Base-by-base conservation (phyloP, 139 green algal species). In the Chlamydomonas asymmetrica region DNA sequence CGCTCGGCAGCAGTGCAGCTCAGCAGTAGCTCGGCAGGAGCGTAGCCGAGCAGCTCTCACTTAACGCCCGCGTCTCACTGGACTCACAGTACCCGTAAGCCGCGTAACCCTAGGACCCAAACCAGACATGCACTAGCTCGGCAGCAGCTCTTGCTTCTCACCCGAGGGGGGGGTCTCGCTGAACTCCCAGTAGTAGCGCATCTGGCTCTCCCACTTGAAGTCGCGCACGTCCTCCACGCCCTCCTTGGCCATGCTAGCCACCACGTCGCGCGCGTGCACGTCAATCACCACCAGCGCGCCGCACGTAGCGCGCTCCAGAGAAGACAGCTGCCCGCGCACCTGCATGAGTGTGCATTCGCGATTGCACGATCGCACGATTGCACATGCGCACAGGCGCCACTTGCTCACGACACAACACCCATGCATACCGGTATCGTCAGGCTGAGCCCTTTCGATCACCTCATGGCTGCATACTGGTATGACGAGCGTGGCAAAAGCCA, bases 171-270 rank as follows among this genome's bases (percentile, higher is more conserved):
- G 89, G 29, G 62, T 67, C 49, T 92, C 90, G 49, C 94, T 79
- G 72, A 90, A 84, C 85, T 95, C 90, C 86, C 88, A 92, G 74
- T 90, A 88, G 82, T 93, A 93, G 16, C 87, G 80, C 73, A 89
- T 59, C 82, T 90, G 84, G 49, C 74, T 84, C 68, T 89, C 84
- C 88, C 90, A 94, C 76, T 93, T 92, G 74, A 94, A 94, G 84
- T 94, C 90, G 9, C 79, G 79, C 39, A 89, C 63, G 40, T 88
- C 79, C 35, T 86, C 76, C 31, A 95, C 91, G 20, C 88, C 84
- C 10, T 90, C 79, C 49, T 78, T 76, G 31, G 82, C 83, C 89
- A 95, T 94, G 57, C 73, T 35, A 0, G 62, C 57, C 41, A 84
- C 75, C 59, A 88, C 83, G 63, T 90, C 85, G 50, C 88, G 78